phyloP scores from a whole-genome alignment of 192 early-diverging fungal genomes.

The Coemansia sp. region DNA sequence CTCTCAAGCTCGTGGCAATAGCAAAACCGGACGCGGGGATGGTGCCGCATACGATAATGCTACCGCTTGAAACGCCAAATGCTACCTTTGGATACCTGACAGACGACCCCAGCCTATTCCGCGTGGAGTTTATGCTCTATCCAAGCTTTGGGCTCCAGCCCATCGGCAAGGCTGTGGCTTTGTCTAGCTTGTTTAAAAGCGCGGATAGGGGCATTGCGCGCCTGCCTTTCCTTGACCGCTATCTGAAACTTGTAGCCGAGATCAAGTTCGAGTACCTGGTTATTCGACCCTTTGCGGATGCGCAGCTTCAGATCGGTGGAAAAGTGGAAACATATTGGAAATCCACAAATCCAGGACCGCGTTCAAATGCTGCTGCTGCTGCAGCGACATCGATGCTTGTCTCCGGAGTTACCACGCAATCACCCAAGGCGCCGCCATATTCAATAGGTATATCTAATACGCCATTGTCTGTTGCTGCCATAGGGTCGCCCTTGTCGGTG shows the following conservation, averaged over 20 bases:
- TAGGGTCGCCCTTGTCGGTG: constrained; percentile 40
- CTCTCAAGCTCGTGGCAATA: constrained; percentile 83
- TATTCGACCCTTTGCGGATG: constrained; percentile 86
- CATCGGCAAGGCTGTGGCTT: constrained; percentile 83
- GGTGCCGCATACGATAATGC: constrained; percentile 88
- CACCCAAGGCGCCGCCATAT: constrained; percentile 13
- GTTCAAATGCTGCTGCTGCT: constrained; percentile 12
- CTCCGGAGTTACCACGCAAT: constrained; percentile 14
- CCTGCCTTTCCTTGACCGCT: constrained; percentile 86
- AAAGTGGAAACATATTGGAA: constrained; percentile 99
- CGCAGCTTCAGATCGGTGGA: constrained; percentile 90
- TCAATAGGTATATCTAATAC: constrained; percentile 20
- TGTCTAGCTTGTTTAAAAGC: constrained; percentile 67
- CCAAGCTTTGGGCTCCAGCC: constrained; percentile 97
- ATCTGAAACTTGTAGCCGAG: constrained; percentile 92
- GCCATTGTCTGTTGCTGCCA: constrained; percentile 28
- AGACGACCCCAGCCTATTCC: constrained; percentile 71
- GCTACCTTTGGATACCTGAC: constrained; percentile 85
- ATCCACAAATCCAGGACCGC: constrained; percentile 74
- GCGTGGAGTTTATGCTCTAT: constrained; percentile 92
- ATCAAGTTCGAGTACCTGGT: constrained; percentile 79
- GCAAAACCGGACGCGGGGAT: constrained; percentile 86
- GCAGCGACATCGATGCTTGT: background rate
- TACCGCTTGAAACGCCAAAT: constrained; percentile 75
- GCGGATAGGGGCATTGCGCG: constrained; percentile 36